These are phyloP conservation scores for Rhodotorula sp. DNA, from an alignment of 1,284 basidiomycete genomes.

Conservation along the genomic window DNA sequence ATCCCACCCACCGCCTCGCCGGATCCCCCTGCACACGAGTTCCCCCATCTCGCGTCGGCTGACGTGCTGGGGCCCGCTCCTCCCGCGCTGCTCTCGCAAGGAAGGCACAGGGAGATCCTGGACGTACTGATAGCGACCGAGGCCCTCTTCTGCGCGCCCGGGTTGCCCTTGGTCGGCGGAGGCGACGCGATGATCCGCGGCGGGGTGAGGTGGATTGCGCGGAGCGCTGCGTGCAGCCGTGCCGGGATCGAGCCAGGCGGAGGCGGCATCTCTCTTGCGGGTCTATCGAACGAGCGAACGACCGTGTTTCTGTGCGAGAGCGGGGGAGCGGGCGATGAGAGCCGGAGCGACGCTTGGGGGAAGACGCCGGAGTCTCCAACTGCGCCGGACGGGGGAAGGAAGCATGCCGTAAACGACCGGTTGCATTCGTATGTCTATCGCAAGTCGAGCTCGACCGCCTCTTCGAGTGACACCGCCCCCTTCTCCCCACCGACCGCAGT, in stretches of 20 bases:
- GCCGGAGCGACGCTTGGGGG: not conserved
- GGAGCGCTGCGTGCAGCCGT: not conserved
- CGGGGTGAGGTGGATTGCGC: not conserved
- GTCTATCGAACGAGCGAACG: not conserved
- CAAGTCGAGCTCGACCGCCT: conserved; percentile 31
- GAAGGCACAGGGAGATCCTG: accelerated
- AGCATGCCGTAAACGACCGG: too few species aligned
- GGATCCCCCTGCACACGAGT: accelerated
- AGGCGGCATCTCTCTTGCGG: not conserved
- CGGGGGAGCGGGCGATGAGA: not conserved
- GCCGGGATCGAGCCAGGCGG: not conserved
- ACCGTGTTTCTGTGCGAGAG: not conserved
- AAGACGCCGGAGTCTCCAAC: not conserved
- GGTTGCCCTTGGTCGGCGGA: conserved; percentile 1
- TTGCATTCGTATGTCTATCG: conserved; percentile 2
- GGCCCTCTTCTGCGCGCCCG: conserved; percentile 29
- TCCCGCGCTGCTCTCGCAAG: not conserved
- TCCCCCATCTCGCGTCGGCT: not conserved
- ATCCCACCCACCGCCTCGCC: not conserved
- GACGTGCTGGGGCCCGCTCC: not conserved
- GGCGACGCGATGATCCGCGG: conserved; percentile 36
- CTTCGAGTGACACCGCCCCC: not conserved
- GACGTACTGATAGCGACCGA: conserved; percentile 45
- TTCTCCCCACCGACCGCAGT: not conserved
- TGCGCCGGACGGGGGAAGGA: too few species aligned